These are phyloP conservation scores for Alternaria panax DNA, from an alignment of 2,329 filamentous ascomycete species.

Conservation along the genomic window DNA sequence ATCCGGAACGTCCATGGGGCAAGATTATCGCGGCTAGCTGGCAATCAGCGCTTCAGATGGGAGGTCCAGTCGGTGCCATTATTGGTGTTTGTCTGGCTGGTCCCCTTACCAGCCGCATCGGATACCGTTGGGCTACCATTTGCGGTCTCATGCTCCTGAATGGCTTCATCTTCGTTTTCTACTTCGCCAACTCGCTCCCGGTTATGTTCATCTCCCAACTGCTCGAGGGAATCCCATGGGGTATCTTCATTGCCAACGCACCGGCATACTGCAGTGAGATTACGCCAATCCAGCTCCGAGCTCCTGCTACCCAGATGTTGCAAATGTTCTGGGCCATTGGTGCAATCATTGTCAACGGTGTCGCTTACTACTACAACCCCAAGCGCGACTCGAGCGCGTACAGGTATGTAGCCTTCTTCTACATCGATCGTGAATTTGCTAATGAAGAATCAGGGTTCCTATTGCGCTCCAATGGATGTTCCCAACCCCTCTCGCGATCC, in stretches of 20 bases:
- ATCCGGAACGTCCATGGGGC: not conserved
- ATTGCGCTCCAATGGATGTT: conserved; percentile 56
- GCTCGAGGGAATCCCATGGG: conserved; percentile 70
- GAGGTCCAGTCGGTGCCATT: conserved; percentile 66
- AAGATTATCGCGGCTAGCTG: conserved; percentile 60
- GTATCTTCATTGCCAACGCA: conserved; percentile 70
- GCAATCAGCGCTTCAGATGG: conserved; percentile 65
- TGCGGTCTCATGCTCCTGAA: conserved; percentile 64
- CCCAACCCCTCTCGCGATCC: conserved; percentile 53
- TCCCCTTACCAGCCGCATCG: conserved; percentile 65
- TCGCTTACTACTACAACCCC: conserved; percentile 62
- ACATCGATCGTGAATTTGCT: conserved; percentile 6
- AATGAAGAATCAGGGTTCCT: conserved; percentile 30
- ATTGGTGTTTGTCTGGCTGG: conserved; percentile 67
- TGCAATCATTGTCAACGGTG: conserved; percentile 65
- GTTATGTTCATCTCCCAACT: conserved; percentile 63
- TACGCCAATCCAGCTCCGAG: conserved; percentile 65
- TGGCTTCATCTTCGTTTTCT: conserved; percentile 67
- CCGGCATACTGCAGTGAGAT: conserved; percentile 70
- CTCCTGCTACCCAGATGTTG: conserved; percentile 67
- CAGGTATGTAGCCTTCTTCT: conserved; percentile 21
- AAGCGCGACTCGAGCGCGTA: conserved; percentile 19
- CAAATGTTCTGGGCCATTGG: conserved; percentile 73
- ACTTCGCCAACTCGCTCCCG: conserved; percentile 60
- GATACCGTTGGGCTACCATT: conserved; percentile 68